Evolutionary conservation across 2,329 filamentous ascomycete species (phyloP).

Genomic region (Intubia oerlemansii): DNA sequence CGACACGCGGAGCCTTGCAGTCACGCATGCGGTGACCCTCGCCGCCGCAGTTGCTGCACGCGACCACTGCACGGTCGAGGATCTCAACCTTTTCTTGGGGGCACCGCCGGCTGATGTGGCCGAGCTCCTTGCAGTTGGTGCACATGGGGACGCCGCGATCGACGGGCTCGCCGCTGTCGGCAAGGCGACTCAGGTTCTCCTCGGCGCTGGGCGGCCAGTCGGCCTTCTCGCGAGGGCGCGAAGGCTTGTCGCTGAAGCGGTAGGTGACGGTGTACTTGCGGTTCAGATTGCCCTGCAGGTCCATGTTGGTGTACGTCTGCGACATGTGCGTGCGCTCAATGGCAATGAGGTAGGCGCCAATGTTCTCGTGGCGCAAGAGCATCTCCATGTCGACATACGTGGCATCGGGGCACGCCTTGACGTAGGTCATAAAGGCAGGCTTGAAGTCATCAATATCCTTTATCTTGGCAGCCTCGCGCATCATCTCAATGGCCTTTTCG

Average conservation of each 20-base stretch:
- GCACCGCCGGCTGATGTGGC: slow-evolving; percentile 40
- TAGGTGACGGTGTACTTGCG: slow-evolving; percentile 44
- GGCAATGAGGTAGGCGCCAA: slow-evolving; percentile 40
- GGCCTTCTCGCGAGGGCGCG: slow-evolving; percentile 34
- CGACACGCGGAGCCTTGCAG: slow-evolving; percentile 38
- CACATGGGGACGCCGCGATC: slow-evolving; percentile 38
- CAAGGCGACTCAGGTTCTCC: slow-evolving; percentile 42
- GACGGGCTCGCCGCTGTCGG: slow-evolving; percentile 42
- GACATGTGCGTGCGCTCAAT: slow-evolving; percentile 30
- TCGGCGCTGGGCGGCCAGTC: slow-evolving; percentile 35
- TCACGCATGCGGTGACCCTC: slow-evolving; percentile 47
- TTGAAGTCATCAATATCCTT: slow-evolving; percentile 43
- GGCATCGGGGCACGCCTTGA: slow-evolving; percentile 34
- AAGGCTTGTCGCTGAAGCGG: slow-evolving; percentile 34
- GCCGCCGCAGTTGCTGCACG: slow-evolving; percentile 43
- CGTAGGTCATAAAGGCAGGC: slow-evolving; percentile 34
- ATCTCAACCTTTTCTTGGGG: slow-evolving; percentile 31
- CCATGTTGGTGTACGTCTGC: slow-evolving; percentile 45
- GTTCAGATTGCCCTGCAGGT: slow-evolving; percentile 44
- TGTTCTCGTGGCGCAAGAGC: slow-evolving; percentile 29
- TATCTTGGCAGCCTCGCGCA: slow-evolving; percentile 28
- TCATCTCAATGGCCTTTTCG: slow-evolving; percentile 35
- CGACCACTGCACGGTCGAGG: slow-evolving; percentile 21
- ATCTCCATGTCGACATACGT: slow-evolving; percentile 40
- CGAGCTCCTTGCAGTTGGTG: slow-evolving; percentile 39